Evolutionary conservation across 495 filamentous ascomycete species (phyloP).

Genomic region (Mytilinidion resinicola): DNA sequence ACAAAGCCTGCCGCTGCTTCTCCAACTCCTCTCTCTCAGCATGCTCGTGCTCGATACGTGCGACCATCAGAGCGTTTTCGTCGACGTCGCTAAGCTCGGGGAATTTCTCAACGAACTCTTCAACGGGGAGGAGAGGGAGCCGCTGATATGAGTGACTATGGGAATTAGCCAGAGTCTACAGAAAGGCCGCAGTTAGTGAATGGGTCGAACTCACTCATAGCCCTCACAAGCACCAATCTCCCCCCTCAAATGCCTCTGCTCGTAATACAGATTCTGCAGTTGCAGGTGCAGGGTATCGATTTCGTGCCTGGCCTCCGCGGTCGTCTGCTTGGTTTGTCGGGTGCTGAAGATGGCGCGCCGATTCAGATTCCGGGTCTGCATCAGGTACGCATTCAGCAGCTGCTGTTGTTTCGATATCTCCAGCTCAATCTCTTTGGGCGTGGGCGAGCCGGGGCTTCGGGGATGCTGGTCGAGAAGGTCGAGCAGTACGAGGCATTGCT

Average conservation of each 20-base stretch:
- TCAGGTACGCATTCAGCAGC: slow-evolving; percentile 67
- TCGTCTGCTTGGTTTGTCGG: slow-evolving; percentile 78
- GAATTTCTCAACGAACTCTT: slow-evolving; percentile 72
- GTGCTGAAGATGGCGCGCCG: slow-evolving; percentile 72
- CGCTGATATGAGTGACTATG: slow-evolving; percentile 78
- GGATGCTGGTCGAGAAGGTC: slow-evolving; percentile 41
- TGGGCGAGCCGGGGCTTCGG: not conserved
- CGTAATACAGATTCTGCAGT: slow-evolving; percentile 93
- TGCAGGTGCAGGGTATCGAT: slow-evolving; percentile 88
- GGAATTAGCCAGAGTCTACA: slow-evolving; percentile 18
- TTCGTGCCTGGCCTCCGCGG: slow-evolving; percentile 80
- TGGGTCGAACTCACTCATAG: slow-evolving; percentile 65
- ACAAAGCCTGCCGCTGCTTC: slow-evolving; percentile 72
- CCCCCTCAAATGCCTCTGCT: slow-evolving; percentile 80
- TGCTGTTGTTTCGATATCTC: slow-evolving; percentile 74
- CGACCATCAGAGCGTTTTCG: slow-evolving; percentile 78
- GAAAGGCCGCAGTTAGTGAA: too few species aligned
- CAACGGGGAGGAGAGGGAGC: slow-evolving; percentile 74
- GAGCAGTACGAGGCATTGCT: slow-evolving; percentile 63
- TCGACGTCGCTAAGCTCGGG: slow-evolving; percentile 65
- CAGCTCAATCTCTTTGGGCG: slow-evolving; percentile 43
- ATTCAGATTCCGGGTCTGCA: slow-evolving; percentile 75
- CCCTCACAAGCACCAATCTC: slow-evolving; percentile 88
- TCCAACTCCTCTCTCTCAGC: slow-evolving; percentile 80
- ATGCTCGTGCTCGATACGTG: slow-evolving; percentile 87